phyloP scores from a whole-genome alignment of 2,329 filamentous ascomycete species.

The Nigrospora sphaerica region DNA sequence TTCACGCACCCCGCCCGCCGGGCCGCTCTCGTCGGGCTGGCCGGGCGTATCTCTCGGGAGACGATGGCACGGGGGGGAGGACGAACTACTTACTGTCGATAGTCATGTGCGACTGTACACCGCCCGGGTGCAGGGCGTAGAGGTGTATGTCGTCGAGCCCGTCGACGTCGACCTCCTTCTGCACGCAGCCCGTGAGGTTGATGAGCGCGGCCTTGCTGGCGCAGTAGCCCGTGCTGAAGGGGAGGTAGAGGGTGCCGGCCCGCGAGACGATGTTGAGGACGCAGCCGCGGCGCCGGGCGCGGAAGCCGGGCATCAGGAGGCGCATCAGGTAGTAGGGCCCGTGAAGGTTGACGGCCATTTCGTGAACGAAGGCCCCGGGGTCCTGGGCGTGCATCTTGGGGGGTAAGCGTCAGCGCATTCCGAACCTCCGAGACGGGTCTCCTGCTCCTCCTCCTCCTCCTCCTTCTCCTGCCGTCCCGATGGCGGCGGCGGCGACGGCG shows the following conservation, averaged over 20 bases:
- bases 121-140: conserved; percentile 22
- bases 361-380: conserved; percentile 16
- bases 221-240: conserved; percentile 23
- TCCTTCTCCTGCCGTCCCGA: too few species aligned
- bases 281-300: conserved; percentile 15
- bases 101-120: conserved; percentile 22
- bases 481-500: too few species aligned
- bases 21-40: background rate
- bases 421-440: too few species aligned
- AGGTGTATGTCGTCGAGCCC: conserved; percentile 17
- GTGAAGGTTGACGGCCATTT: conserved; percentile 21
- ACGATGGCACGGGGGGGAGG: background rate
- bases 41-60: background rate
- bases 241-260: conserved; percentile 18
- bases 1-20: background rate
- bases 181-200: conserved; percentile 20
- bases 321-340: conserved; percentile 23
- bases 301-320: conserved; percentile 16
- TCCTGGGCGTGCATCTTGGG: conserved; percentile 15
- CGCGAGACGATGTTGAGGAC: conserved; percentile 22
- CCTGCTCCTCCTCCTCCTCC: too few species aligned
- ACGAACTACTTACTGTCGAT: conserved; percentile 11
- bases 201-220: conserved; percentile 24
- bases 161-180: conserved; percentile 21
- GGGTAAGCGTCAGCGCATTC: too few species aligned